Evolutionary conservation across 768 basidiomycete species (phyloP).

Genomic region (Cystobasidium ongulense): DNA sequence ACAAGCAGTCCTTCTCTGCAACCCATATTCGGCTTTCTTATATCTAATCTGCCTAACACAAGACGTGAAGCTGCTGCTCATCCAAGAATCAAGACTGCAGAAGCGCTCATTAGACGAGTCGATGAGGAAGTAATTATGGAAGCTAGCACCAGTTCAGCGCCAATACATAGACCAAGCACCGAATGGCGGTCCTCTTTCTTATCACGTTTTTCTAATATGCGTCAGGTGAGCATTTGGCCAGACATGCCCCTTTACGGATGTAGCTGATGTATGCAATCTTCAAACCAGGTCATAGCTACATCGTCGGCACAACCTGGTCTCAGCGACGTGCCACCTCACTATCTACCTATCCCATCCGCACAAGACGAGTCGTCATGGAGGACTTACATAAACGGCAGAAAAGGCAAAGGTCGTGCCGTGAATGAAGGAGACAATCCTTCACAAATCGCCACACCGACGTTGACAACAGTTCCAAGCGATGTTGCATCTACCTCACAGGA

Average conservation of each 20-base stretch:
- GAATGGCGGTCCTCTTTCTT: conserved; percentile 26
- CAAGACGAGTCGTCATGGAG: conserved; percentile 25
- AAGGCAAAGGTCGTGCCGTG: not conserved
- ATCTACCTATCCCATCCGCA: conserved; percentile 26
- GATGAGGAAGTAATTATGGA: not conserved
- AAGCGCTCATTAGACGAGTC: not conserved
- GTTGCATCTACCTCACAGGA: not conserved
- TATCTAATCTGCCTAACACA: not conserved
- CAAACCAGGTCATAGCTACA: not conserved
- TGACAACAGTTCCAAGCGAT: not conserved
- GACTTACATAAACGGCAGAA: conserved; percentile 18
- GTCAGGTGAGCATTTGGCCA: not conserved
- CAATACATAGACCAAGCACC: conserved; percentile 7
- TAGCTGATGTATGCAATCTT: not conserved
- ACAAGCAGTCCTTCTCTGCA: no score
- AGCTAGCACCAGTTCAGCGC: not conserved
- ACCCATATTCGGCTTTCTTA: no score
- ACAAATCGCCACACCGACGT: not conserved
- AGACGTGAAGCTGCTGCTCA: conserved; percentile 36
- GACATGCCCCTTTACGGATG: not conserved
- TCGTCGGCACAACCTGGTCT: not conserved
- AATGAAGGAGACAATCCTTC: not conserved
- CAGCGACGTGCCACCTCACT: conserved; percentile 3
- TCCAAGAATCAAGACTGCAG: conserved; percentile 17
- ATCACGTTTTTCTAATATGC: conserved; percentile 27